Evolutionary conservation across 805 yeast genomes (phyloP), one percentile per base, ranked within the genome.

Genomic region (Saccharomycopsis amapae): DNA sequence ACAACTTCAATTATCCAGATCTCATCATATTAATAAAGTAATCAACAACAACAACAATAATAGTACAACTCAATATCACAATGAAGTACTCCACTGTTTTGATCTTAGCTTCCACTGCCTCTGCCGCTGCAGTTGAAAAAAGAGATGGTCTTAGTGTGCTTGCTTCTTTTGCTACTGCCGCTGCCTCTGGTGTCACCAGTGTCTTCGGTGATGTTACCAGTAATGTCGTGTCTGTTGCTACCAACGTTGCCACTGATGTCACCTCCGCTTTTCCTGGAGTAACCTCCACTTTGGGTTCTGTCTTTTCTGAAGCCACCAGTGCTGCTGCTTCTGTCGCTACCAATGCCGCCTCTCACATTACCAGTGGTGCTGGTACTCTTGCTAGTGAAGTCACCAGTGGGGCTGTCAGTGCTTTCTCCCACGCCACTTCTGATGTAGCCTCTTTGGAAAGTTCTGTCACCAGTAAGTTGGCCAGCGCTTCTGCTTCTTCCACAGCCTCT

Each of bases 321-420:
- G 47, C 24, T 31, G 46, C 32, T 25, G 44, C 42, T 20, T 19
- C 38, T 6, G 46, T 25, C 19, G 50, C 43, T 38, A 38, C 42
- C 12, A 33, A 33, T 18, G 39, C 22, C n/a, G 45, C 46, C 35
- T 17, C 31, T 25, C 31, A 32, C 19, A 47, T 31, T 30, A 42
- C 47, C n/a, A 38, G 44, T 18, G 47, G 17, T n/a, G 26, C 23
- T 22, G 46, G 40, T 13, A 39, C 12, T 18, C 40, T 31, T 18
- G 20, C 46, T 25, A 37, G 38, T 30, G 45, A 18, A 7, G 38
- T 37, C 6, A 35, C 36, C 38, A 46, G 50, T n/a, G 44, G 9
- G 2, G 51, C 48, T 34, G 36, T 23, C 5, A 18, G n/a, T n/a
- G 38, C 17, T 17, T 41, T 39, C 20, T 20, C 40, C 18, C 36